phyloP scores from a whole-genome alignment of 306 rosid species.

The Ochetophila trinervis region DNA sequence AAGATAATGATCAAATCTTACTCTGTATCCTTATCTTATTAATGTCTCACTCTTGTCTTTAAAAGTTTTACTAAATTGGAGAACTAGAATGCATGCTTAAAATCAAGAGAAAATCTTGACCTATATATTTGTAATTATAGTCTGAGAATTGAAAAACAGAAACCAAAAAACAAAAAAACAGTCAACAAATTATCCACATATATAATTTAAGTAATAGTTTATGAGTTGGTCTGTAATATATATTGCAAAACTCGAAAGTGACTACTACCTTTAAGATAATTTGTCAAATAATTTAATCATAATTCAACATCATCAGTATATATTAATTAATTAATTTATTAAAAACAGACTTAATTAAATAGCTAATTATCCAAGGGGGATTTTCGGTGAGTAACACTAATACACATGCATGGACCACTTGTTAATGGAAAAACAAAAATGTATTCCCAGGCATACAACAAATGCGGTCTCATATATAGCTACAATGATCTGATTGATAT shows the following conservation, averaged over 20 bases:
- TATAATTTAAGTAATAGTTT: background rate
- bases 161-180: background rate
- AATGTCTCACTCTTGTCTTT: too few species aligned
- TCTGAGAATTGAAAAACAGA: too few species aligned
- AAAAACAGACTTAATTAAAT: background rate
- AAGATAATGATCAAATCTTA: too few species aligned
- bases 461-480: conserved; percentile 42
- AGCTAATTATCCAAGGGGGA: conserved; percentile 3
- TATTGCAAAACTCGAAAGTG: conserved; percentile 18
- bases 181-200: background rate
- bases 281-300: conserved; percentile 5
- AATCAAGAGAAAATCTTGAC: too few species aligned
- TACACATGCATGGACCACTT: conserved; percentile 12
- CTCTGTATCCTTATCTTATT: too few species aligned
- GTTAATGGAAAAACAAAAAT: conserved; percentile 25
- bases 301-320: too few species aligned
- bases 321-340: too few species aligned
- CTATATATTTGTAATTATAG: too few species aligned
- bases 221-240: background rate
- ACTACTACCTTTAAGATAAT: background rate
- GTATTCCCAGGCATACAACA: conserved; percentile 27
- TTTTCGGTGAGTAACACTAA: background rate
- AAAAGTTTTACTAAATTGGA: too few species aligned
- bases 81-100: too few species aligned
- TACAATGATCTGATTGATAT: conserved; percentile 68